A percentile compares a stretch with the other conserved stretches of the same genome.
Conservation (phyloP, 2,329 filamentous ascomycete species). For the Colletotrichum sp. region DNA sequence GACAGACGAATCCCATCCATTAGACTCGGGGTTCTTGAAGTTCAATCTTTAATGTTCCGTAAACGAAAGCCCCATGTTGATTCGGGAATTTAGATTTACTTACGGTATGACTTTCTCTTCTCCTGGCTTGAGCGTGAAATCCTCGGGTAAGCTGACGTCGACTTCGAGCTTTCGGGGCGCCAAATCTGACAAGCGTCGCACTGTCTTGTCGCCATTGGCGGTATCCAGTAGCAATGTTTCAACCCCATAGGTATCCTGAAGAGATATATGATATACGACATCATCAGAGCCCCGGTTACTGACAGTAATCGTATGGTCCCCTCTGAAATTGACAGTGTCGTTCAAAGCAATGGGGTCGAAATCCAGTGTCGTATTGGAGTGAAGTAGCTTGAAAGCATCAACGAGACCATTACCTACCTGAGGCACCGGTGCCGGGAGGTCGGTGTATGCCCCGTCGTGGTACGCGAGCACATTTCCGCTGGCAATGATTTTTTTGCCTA, state of each 20-base stretch:
- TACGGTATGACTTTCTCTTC: slow-evolving; percentile 26
- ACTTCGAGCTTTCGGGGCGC: slow-evolving; percentile 19
- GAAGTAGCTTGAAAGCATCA: slow-evolving; percentile 44
- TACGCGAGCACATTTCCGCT: slow-evolving; percentile 32
- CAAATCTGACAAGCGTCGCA: not conserved
- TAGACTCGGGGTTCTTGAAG: slow-evolving; percentile 30
- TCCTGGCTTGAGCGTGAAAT: slow-evolving; percentile 27
- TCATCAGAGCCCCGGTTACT: slow-evolving; percentile 40
- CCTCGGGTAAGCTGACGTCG: slow-evolving; percentile 21
- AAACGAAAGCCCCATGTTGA: not conserved
- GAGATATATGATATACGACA: slow-evolving; percentile 34
- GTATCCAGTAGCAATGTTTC: slow-evolving; percentile 32
- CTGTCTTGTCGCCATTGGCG: not conserved
- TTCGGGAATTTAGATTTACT: not conserved
- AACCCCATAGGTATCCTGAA: slow-evolving; percentile 36
- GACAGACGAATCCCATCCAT: slow-evolving; percentile 28
- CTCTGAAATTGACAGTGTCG: slow-evolving; percentile 45
- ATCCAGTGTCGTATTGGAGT: slow-evolving; percentile 39
- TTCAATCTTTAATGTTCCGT: slow-evolving; percentile 21
- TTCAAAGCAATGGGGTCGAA: slow-evolving; percentile 48
- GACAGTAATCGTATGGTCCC: slow-evolving; percentile 30
- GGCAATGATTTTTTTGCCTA: slow-evolving; percentile 36
- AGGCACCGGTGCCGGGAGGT: slow-evolving; percentile 34
- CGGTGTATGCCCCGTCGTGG: slow-evolving; percentile 26
- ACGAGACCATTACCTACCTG: slow-evolving; percentile 48